Conservation (phyloP, 2,329 filamentous ascomycete genomes). For the Xylariomycetidae sp. region DNA sequence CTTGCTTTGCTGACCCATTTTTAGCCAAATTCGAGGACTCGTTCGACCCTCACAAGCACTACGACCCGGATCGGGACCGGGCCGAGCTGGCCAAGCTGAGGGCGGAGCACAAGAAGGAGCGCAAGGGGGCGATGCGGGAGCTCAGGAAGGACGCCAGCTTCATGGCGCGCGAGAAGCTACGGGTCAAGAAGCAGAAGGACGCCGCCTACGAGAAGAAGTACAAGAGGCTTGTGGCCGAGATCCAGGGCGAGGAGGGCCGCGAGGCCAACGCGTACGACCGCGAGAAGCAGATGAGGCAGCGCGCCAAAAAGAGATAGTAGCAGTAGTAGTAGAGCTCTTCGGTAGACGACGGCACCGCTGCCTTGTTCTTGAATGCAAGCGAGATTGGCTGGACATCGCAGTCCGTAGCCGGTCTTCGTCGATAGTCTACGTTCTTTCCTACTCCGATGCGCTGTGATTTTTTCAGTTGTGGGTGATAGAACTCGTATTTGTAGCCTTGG, state of each 20-base stretch:
- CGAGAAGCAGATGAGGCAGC: slow-evolving; percentile 73
- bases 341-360: no score
- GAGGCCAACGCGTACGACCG: slow-evolving; percentile 86
- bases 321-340: no score
- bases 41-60: slow-evolving; percentile 94
- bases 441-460: no score
- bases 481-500: no score
- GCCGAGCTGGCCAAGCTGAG: slow-evolving; percentile 79
- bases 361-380: no score
- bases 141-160: slow-evolving; percentile 94
- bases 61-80: slow-evolving; percentile 90
- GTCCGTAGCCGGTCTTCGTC: no score
- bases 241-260: slow-evolving; percentile 86
- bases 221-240: slow-evolving; percentile 85
- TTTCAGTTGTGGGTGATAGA: no score
- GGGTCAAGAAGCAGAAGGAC: slow-evolving; percentile 90
- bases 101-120: slow-evolving; percentile 89
- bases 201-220: slow-evolving; percentile 95
- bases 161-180: slow-evolving; percentile 82
- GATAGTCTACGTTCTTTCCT: no score
- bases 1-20: no score
- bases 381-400: no score
- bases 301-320: slow-evolving; percentile 47
- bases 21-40: slow-evolving; percentile 95
- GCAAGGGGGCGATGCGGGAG: slow-evolving; percentile 91